Percentiles rank a stretch among this genome's conserved stretches.
Conservation (phyloP, 345 rosid genomes). For the thale cress (Arabidopsis thaliana) region TAIR10.1 NC_003070.9:3068001-3068500, state of each 20-base stretch:
- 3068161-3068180: conserved; percentile 40
- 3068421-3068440: conserved; percentile 54
- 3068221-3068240: conserved; percentile 22
- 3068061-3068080: not conserved
- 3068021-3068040: conserved; percentile 31
- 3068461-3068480: conserved; percentile 43
- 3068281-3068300: not conserved
- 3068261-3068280: not conserved
- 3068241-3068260: conserved; percentile 12
- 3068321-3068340: not conserved
- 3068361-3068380: conserved; percentile 12
- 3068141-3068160: conserved; percentile 53
- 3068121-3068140: conserved; percentile 51
- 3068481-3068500: conserved; percentile 11
- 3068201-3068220: conserved; percentile 44
- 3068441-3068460: conserved; percentile 62
- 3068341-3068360: not conserved
- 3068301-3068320: not conserved
- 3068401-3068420: conserved; percentile 48
- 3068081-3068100: conserved; percentile 55
- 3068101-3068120: conserved; percentile 60
- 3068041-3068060: conserved; percentile 44
- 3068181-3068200: conserved; percentile 8
- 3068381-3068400: conserved; percentile 35
- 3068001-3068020: conserved; percentile 50